These are phyloP conservation scores for Mycena amicta DNA, from an alignment of 768 basidiomycete genomes.

Conservation along the genomic window DNA sequence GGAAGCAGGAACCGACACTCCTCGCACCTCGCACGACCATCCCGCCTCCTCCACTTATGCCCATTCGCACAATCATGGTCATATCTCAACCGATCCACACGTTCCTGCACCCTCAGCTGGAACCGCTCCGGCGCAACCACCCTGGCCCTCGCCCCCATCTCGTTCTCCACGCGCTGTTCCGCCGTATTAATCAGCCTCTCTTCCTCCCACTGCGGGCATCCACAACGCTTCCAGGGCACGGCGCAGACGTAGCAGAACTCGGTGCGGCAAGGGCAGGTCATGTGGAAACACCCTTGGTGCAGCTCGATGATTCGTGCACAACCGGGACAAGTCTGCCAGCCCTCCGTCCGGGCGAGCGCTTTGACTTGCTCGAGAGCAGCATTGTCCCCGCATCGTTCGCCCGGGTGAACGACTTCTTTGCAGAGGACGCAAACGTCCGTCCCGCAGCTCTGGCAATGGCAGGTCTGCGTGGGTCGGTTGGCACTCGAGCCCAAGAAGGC, in stretches of 20 bases:
- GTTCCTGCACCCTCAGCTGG: slow-evolving; percentile 33
- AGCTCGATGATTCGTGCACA: slow-evolving; percentile 62
- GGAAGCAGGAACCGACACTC: slow-evolving; percentile 44
- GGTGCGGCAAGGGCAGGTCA: slow-evolving; percentile 59
- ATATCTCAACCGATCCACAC: slow-evolving; percentile 41
- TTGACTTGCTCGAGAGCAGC: slow-evolving; percentile 42
- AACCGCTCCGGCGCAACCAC: slow-evolving; percentile 33
- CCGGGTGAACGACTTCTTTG: slow-evolving; percentile 48
- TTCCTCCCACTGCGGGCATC: slow-evolving; percentile 70
- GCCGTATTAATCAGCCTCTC: slow-evolving; percentile 42
- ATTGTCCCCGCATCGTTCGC: slow-evolving; percentile 45
- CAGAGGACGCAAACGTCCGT: slow-evolving; percentile 48
- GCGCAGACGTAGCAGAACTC: slow-evolving; percentile 73
- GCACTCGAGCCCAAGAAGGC: slow-evolving; percentile 50
- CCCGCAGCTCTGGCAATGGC: slow-evolving; percentile 43
- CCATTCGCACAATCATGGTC: slow-evolving; percentile 56
- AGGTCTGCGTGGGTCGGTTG: slow-evolving; percentile 19
- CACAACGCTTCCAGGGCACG: slow-evolving; percentile 61
- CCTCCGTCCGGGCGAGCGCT: slow-evolving; percentile 44
- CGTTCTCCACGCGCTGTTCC: slow-evolving; percentile 45
- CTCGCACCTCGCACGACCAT: slow-evolving; percentile 50
- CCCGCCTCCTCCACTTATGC: slow-evolving; percentile 45
- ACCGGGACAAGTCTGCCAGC: slow-evolving; percentile 67
- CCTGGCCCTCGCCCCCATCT: slow-evolving; percentile 32
- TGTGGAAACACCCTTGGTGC: slow-evolving; percentile 61